A percentile compares a stretch with the other conserved stretches of the same genome.
Evolutionary conservation across 805 yeast species (phyloP).

Genomic region (Blastobotrys robertii): DNA sequence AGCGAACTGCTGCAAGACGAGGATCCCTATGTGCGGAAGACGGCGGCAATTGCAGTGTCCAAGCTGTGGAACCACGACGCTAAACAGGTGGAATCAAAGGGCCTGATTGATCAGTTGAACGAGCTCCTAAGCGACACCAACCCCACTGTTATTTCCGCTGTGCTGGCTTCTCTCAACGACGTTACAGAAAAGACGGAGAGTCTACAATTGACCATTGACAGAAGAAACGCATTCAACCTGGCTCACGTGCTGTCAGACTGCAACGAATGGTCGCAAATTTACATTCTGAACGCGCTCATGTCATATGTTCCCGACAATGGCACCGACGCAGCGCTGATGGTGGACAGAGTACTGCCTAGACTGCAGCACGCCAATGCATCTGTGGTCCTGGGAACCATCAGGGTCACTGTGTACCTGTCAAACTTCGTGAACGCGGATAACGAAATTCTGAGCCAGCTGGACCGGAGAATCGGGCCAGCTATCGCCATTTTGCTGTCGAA

Average conservation of each 20-base stretch:
- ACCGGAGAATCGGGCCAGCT: slow-evolving; percentile 56
- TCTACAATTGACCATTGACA: slow-evolving; percentile 45
- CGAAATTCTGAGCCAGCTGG: slow-evolving; percentile 43
- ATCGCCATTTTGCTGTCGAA: slow-evolving; percentile 59
- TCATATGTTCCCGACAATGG: slow-evolving; percentile 60
- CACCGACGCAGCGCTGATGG: slow-evolving; percentile 54
- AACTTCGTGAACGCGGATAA: slow-evolving; percentile 58
- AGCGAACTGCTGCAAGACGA: slow-evolving; percentile 33
- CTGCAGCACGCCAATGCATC: slow-evolving; percentile 74
- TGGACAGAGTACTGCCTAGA: slow-evolving; percentile 57
- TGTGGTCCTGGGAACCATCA: slow-evolving; percentile 68
- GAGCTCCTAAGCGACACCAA: slow-evolving; percentile 45
- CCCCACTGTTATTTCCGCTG: slow-evolving; percentile 57
- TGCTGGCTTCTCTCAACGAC: slow-evolving; percentile 55
- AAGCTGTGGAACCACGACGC: slow-evolving; percentile 52
- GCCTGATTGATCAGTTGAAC: slow-evolving; percentile 41
- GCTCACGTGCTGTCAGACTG: slow-evolving; percentile 33
- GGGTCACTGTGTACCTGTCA: slow-evolving; percentile 58
- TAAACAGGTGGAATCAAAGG: slow-evolving; percentile 33
- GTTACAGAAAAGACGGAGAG: slow-evolving; percentile 49
- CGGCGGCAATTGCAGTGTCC: slow-evolving; percentile 62
- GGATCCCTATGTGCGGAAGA: slow-evolving; percentile 53
- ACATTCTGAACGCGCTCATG: slow-evolving; percentile 55
- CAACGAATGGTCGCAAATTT: slow-evolving; percentile 62
- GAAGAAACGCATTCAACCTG: slow-evolving; percentile 35